Conservation (phyloP, 139 green algal genomes). For the Parachlorella kessleri region DNA sequence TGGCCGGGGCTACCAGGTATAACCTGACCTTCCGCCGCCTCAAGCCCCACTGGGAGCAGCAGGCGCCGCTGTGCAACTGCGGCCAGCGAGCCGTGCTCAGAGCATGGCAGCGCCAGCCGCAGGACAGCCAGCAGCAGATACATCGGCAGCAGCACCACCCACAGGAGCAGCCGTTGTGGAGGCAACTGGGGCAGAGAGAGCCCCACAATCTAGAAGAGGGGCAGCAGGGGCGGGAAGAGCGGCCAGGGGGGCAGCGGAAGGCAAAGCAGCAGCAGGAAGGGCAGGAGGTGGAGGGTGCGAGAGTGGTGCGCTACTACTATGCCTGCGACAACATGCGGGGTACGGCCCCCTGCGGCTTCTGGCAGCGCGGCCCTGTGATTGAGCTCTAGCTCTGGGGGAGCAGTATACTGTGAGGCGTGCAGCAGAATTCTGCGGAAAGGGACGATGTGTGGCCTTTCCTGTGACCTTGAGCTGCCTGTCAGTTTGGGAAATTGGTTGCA, state of each 20-base stretch:
- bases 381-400: too few species aligned
- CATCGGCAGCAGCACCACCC: too few species aligned
- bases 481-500: too few species aligned
- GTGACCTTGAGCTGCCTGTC: too few species aligned
- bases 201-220: too few species aligned
- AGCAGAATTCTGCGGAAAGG: too few species aligned
- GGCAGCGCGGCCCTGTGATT: too few species aligned
- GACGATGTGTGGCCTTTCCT: too few species aligned
- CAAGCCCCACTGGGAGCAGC: slow-evolving; percentile 20
- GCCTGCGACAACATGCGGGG: slow-evolving; percentile 27
- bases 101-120: neutral
- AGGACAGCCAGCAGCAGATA: too few species aligned
- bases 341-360: slow-evolving; percentile 29
- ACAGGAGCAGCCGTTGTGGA: neutral
- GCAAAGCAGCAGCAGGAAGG: neutral
- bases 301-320: slow-evolving; percentile 10
- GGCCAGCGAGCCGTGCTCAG: slow-evolving; percentile 24
- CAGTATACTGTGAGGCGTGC: too few species aligned
- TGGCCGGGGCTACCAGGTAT: slow-evolving; percentile 23
- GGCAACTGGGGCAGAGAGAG: too few species aligned
- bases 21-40: slow-evolving; percentile 46
- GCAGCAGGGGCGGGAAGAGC: neutral
- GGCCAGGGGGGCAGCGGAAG: neutral
- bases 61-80: slow-evolving; percentile 34
- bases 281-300: neutral